A percentile compares a stretch with the other conserved stretches of the same genome.
Evolutionary conservation across 495 filamentous ascomycete species (phyloP).

Genomic region (Annulohypoxylon moriforme): DNA sequence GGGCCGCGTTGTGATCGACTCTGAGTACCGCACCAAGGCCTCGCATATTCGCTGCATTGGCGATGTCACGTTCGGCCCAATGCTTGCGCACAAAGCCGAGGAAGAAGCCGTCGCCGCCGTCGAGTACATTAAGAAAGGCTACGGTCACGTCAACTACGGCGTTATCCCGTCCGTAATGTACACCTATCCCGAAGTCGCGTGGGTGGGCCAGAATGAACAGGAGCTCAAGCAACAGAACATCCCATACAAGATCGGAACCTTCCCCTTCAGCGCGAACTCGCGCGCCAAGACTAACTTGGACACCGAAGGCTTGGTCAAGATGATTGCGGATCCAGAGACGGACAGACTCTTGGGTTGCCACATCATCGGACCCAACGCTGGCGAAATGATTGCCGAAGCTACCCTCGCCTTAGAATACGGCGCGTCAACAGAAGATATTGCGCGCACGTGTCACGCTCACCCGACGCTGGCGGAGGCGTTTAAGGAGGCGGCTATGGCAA

Average conservation of each 20-base stretch:
- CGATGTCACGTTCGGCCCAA: constrained; percentile 97
- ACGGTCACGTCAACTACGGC: constrained; percentile 98
- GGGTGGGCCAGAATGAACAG: constrained; percentile 98
- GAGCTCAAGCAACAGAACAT: constrained; percentile 90
- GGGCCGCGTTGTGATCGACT: constrained; percentile 95
- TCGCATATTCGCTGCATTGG: constrained; percentile 97
- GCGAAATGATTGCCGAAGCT: constrained; percentile 99
- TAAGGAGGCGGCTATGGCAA: constrained; percentile 99
- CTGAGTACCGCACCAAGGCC: constrained; percentile 96
- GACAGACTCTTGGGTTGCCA: constrained; percentile 95
- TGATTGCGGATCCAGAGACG: constrained; percentile 95
- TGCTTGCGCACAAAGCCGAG: constrained; percentile 99
- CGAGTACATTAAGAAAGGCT: constrained; percentile 96
- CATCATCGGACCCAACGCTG: constrained; percentile 94
- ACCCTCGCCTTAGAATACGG: constrained; percentile 97
- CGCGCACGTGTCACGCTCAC: constrained; percentile 95
- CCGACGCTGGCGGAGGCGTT: constrained; percentile 97
- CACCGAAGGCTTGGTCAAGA: constrained; percentile 96
- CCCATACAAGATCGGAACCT: constrained; percentile 89
- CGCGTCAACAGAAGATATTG: constrained; percentile 93
- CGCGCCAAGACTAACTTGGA: constrained; percentile 99
- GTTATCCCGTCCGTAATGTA: constrained; percentile 99
- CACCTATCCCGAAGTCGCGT: constrained; percentile 97
- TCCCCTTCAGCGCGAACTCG: constrained; percentile 98
- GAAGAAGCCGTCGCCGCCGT: constrained; percentile 95